Base-by-base conservation (phyloP, 805 yeast species). In the Suhomyces sp. region DNA sequence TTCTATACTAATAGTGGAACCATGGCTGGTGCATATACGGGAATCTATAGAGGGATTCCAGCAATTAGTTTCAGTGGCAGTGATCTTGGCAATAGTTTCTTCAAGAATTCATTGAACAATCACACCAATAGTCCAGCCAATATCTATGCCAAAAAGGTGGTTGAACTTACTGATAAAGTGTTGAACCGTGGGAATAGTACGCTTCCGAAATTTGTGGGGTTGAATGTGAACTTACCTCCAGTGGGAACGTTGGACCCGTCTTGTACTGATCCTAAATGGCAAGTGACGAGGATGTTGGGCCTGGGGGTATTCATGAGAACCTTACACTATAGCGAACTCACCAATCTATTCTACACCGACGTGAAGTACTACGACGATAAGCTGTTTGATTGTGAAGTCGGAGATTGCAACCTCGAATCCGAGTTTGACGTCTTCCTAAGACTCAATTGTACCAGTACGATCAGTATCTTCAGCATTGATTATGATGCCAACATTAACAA, bases 391-490 rank as follows among this genome's bases (percentile, higher is more conserved):
- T 44, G 47, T 27, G 27, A 19, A 19, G 27, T 30, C 20, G 49
- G 47, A 2, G 47, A 42, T 18, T 42, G 47, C 29, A 23, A 29
- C 6, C 31, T 44, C 12, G 28, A 26, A 3, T 14, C 37, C 8
- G 48, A 46, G 24, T 41, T 36, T 19, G 64, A 37, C 19, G 23
- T 34, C 9, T 37, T 32, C 32, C 31, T 36, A 18, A 17, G 29
- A 6, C 25, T 30, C 38, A 40, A 42, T 19, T 76, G 81, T 59
- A 53, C 60, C 40, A 41, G 72, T 15, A 48, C 78, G 4, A 60
- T 75, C 40, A 57, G 74, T 29, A 61, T 65, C n/a, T 74, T 74
- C 57, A 58, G 72, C 19, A 56, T 72, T 45, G 81, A 75, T 50
- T 55, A 61, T 42, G 75, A 68, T 47, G 72, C 74, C 19, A 50